Base-by-base conservation (phyloP, 2,329 filamentous ascomycete genomes). In the Coniochaeta hoffmannii region DNA sequence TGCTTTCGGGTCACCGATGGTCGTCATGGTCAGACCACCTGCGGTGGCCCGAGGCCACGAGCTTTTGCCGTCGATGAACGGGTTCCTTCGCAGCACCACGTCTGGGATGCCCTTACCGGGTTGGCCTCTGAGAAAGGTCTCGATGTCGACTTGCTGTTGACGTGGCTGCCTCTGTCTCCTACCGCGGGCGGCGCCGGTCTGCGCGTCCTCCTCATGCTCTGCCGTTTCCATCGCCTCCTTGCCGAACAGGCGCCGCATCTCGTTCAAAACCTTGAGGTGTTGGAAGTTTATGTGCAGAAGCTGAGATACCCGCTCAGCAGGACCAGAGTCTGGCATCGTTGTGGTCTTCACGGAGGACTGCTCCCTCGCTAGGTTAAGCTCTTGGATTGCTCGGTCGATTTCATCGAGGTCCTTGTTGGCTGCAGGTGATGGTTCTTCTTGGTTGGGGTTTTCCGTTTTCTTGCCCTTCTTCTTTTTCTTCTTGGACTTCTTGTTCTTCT, bases 41-140 rank as follows among this genome's bases (percentile, higher is more conserved):
- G 88, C 86, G 1, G 90, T 83, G 53, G 86, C 85, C 31, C 83
- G 79, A 3, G 91, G 92, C 92, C 92, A 97, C 53, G 89, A 84
- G 60, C 94, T 90, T 65, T 90, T 92, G 50, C 89, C 90, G 62
- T 91, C 88, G 57, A 96, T 84, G 65, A 96, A 93, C 12, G 89
- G 79, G 65, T 96, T 97, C 34, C 87, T 82, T 46, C 89, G 82
- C 30, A 89, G 75, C 19, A 87, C 85, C 31, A 90, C 77, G 53
- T 90, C 86, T 1, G 85, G 82, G 53, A 94, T 76, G 62, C 82
- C 85, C 62, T 83, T 80, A 1, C 79, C 79, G 24, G 82, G 79
- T 15, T 80, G 80, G 5, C 57, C 63, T 8, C 62, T 76, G 24
- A 83, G 69, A 57, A 73, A 81, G 0, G 76, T 79, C 65, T 83